phyloP scores from a whole-genome alignment of 768 basidiomycete genomes.

The Pleurotus sapidus region DNA sequence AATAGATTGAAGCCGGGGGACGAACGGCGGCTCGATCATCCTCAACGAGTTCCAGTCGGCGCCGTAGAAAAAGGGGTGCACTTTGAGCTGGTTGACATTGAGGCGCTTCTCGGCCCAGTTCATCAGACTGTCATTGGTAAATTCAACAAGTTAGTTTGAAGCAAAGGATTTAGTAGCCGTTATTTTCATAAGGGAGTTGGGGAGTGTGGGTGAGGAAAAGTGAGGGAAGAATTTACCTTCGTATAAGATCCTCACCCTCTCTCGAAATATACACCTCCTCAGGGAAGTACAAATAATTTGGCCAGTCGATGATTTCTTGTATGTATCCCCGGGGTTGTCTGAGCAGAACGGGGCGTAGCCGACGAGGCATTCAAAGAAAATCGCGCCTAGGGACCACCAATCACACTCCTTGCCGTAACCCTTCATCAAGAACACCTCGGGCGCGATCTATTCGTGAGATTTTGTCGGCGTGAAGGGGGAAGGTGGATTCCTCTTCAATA shows the following conservation, averaged over 20 bases:
- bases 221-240: slow-evolving; percentile 49
- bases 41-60: slow-evolving; percentile 93
- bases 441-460: slow-evolving; percentile 56
- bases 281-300: slow-evolving; percentile 86
- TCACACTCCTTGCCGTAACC: slow-evolving; percentile 99
- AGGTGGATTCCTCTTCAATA: slow-evolving; percentile 31
- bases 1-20: slow-evolving; percentile 87
- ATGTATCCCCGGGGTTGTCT: slow-evolving; percentile 95
- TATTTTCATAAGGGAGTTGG: slow-evolving; percentile 10
- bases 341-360: slow-evolving; percentile 98
- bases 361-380: slow-evolving; percentile 98
- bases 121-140: slow-evolving; percentile 60
- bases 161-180: too few relatives aligned
- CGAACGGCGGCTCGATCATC: slow-evolving; percentile 93
- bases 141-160: too few relatives aligned
- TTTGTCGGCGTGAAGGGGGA: not conserved
- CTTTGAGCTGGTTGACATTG: slow-evolving; percentile 83
- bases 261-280: slow-evolving; percentile 92
- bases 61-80: slow-evolving; percentile 91
- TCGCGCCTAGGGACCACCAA: slow-evolving; percentile 99
- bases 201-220: not conserved
- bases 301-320: slow-evolving; percentile 99
- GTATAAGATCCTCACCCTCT: slow-evolving; percentile 89
- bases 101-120: slow-evolving; percentile 76
- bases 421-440: slow-evolving; percentile 95